A percentile compares a stretch with the other conserved stretches of the same genome.
phyloP scores from a whole-genome alignment of 176 grass and related monocot genomes.

The Thinopyrum elongatum region DNA sequence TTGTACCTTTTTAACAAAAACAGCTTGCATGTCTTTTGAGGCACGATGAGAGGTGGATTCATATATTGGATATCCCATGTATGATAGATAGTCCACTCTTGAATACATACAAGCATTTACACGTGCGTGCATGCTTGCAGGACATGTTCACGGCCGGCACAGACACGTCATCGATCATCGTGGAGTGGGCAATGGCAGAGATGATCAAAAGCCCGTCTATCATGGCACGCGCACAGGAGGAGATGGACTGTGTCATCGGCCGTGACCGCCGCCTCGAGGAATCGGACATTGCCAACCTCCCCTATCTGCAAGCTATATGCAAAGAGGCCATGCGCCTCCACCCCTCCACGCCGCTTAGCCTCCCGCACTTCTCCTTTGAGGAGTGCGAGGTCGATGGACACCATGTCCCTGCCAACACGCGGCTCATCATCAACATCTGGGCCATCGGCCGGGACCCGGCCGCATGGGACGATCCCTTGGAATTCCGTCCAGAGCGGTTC shows the following conservation, averaged over 20 bases:
- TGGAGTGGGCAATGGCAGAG: constrained; percentile 81
- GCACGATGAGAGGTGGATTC: too few species aligned
- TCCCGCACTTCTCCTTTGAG: constrained; percentile 81
- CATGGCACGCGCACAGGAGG: constrained; percentile 47
- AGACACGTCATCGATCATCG: constrained; percentile 85
- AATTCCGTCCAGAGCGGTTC: constrained; percentile 78
- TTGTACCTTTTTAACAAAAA: too few species aligned
- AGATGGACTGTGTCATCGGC: constrained; percentile 66
- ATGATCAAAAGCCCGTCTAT: constrained; percentile 55
- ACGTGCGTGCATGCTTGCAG: background rate
- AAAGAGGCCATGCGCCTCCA: constrained; percentile 78
- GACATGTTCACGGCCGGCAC: constrained; percentile 94
- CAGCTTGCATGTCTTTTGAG: too few species aligned
- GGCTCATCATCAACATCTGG: constrained; percentile 72
- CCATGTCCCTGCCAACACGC: constrained; percentile 56
- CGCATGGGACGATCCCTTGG: constrained; percentile 51
- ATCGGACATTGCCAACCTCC: constrained; percentile 51
- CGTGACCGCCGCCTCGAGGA: constrained; percentile 52
- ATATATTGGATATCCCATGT: too few species aligned
- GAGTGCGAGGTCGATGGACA: constrained; percentile 55
- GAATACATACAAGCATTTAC: background rate
- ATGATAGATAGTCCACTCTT: too few species aligned
- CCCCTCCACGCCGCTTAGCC: constrained; percentile 72
- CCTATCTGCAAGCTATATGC: constrained; percentile 72
- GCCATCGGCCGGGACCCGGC: constrained; percentile 71